Percentiles rank a stretch among this genome's conserved stretches.
Evolutionary conservation across 306 rosid species (phyloP).

Genomic region (Nissolia schottii): DNA sequence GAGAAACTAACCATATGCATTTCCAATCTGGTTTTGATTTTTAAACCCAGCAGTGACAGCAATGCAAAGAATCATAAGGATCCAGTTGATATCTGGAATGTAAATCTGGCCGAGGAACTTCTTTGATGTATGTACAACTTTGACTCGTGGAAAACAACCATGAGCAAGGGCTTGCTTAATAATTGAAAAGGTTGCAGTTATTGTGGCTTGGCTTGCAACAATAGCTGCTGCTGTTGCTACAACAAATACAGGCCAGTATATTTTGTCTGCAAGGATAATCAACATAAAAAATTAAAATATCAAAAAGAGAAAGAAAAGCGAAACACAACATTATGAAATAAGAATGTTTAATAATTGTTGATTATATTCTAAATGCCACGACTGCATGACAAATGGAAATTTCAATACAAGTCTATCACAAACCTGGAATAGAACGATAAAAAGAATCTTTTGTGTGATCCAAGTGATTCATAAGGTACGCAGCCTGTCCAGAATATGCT

Average conservation of each 20-base stretch:
- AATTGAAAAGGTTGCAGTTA: constrained; percentile 80
- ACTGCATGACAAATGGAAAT: neutral
- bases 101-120: constrained; percentile 76
- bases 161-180: constrained; percentile 94
- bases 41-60: constrained; percentile 84
- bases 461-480: constrained; percentile 60
- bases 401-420: constrained; percentile 11
- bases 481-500: constrained; percentile 97
- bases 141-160: constrained; percentile 95
- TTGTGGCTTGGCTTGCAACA: constrained; percentile 95
- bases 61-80: constrained; percentile 92
- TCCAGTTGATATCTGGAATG: constrained; percentile 88
- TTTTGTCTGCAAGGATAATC: constrained; percentile 43
- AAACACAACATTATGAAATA: neutral
- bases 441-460: constrained; percentile 47
- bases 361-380: neutral
- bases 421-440: constrained; percentile 94
- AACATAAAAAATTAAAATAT: constrained; percentile 5
- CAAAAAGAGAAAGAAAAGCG: neutral
- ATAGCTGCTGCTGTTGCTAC: constrained; percentile 92
- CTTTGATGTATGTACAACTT: constrained; percentile 85
- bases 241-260: constrained; percentile 88
- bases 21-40: constrained; percentile 90
- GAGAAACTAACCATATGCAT: constrained; percentile 72
- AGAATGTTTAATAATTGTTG: neutral